Evolutionary conservation across 352 stramenopile genomes (phyloP).

Genomic region (Thraustochytrium sp.): DNA sequence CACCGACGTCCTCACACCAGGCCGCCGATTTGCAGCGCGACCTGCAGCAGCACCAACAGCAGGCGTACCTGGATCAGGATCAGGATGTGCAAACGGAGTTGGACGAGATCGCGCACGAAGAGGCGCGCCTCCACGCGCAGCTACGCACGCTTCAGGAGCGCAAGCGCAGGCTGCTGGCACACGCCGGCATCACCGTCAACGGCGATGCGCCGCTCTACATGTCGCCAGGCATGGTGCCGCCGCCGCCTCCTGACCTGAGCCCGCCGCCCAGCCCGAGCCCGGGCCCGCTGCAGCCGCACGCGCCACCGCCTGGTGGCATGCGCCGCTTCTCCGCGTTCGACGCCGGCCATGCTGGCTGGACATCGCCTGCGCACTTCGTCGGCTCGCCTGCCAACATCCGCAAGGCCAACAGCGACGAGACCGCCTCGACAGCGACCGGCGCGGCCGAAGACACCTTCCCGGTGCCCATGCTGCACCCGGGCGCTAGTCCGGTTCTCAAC

Average conservation of each 20-base stretch:
- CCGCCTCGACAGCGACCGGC: background rate
- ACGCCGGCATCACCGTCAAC: background rate
- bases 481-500: background rate
- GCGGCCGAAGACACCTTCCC: background rate
- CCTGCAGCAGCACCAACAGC: too few species aligned
- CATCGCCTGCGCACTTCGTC: background rate
- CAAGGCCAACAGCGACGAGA: slow-evolving; percentile 13
- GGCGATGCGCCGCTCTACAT: background rate
- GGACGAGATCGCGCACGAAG: background rate
- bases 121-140: background rate
- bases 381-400: background rate
- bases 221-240: background rate
- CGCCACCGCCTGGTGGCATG: background rate
- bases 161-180: background rate
- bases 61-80: too few species aligned
- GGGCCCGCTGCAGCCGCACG: background rate
- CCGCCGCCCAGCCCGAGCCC: background rate
- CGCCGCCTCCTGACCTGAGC: slow-evolving; percentile 1
- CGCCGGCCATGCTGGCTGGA: background rate
- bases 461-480: background rate
- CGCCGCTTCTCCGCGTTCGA: slow-evolving; percentile 2
- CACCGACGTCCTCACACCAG: too few species aligned
- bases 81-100: background rate
- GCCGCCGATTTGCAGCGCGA: too few species aligned
- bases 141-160: background rate